Conservation (phyloP, 2,329 filamentous ascomycete species). For the Neophaeococcomyces mojaviensis region DNA sequence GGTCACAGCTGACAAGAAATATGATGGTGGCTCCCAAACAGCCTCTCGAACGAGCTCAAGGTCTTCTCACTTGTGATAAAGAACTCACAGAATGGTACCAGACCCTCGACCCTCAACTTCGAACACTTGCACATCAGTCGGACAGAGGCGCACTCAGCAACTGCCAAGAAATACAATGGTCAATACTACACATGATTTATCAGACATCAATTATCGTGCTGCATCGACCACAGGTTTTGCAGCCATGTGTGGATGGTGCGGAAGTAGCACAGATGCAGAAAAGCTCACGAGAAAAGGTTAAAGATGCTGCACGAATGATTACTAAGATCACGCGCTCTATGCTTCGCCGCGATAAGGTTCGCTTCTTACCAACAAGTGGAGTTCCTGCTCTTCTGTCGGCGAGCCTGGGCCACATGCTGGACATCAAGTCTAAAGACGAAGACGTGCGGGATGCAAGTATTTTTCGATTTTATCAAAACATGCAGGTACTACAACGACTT, state of each 20-base stretch:
- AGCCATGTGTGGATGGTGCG: slow-evolving; percentile 52
- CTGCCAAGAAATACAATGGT: slow-evolving; percentile 57
- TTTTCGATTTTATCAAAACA: slow-evolving; percentile 78
- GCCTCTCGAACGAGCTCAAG: too few species aligned
- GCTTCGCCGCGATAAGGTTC: slow-evolving; percentile 62
- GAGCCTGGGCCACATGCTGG: slow-evolving; percentile 84
- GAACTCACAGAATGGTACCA: too few species aligned
- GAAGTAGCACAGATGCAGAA: slow-evolving; percentile 65
- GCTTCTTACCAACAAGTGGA: slow-evolving; percentile 75
- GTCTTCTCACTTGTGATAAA: too few species aligned
- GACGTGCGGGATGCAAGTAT: slow-evolving; percentile 66
- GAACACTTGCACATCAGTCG: too few species aligned
- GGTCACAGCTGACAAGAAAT: too few species aligned
- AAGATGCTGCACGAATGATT: slow-evolving; percentile 73
- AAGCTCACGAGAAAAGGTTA: slow-evolving; percentile 71
- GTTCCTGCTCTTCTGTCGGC: slow-evolving; percentile 84
- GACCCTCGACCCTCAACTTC: too few species aligned
- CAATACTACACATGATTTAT: slow-evolving; percentile 88
- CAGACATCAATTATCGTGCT: slow-evolving; percentile 83
- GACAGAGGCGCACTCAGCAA: slow-evolving; percentile 34
- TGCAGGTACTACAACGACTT: slow-evolving; percentile 79
- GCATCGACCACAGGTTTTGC: slow-evolving; percentile 84
- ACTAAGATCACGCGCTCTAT: slow-evolving; percentile 73
- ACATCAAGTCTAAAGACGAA: slow-evolving; percentile 74
- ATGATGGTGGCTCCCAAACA: too few species aligned